Conservation (phyloP, 1,284 basidiomycete species). For the Paramarasmius palmivorus region DNA sequence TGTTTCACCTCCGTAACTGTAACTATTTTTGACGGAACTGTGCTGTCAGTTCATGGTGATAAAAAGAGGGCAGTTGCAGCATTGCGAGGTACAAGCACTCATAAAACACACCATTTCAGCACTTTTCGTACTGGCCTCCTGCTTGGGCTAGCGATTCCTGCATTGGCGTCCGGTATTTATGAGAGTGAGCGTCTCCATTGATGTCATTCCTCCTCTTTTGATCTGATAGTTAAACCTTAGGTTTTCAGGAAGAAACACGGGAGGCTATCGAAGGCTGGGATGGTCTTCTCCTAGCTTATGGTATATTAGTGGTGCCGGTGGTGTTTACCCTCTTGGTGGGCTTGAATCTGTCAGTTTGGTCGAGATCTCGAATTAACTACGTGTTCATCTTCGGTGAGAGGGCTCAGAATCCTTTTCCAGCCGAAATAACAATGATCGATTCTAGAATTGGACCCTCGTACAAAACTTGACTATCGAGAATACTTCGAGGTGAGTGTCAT, state of each 20-base stretch:
- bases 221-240: constrained; percentile 35
- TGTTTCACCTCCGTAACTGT: not conserved
- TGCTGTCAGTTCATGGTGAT: constrained; percentile 73
- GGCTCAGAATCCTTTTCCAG: not conserved
- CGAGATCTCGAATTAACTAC: constrained; percentile 80
- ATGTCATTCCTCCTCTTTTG: not conserved
- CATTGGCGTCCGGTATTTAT: constrained; percentile 68
- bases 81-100: constrained; percentile 57
- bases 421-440: not conserved
- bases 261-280: constrained; percentile 69
- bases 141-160: constrained; percentile 81
- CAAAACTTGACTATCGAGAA: constrained; percentile 76
- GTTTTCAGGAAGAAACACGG: constrained; percentile 60
- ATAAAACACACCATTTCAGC: constrained; percentile 75
- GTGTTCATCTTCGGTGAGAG: constrained; percentile 84
- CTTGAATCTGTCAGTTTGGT: constrained; percentile 81
- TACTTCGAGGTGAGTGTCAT: constrained; percentile 72
- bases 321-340: constrained; percentile 82
- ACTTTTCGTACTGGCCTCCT: constrained; percentile 76
- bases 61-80: constrained; percentile 75
- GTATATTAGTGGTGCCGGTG: constrained; percentile 72
- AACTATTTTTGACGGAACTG: constrained; percentile 13
- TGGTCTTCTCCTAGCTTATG: constrained; percentile 82
- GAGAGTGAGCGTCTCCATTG: constrained; percentile 52
- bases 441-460: constrained; percentile 75